Evolutionary conservation across 2,329 filamentous ascomycete species (phyloP).

Genomic region (Alternaria tenuissima): DNA sequence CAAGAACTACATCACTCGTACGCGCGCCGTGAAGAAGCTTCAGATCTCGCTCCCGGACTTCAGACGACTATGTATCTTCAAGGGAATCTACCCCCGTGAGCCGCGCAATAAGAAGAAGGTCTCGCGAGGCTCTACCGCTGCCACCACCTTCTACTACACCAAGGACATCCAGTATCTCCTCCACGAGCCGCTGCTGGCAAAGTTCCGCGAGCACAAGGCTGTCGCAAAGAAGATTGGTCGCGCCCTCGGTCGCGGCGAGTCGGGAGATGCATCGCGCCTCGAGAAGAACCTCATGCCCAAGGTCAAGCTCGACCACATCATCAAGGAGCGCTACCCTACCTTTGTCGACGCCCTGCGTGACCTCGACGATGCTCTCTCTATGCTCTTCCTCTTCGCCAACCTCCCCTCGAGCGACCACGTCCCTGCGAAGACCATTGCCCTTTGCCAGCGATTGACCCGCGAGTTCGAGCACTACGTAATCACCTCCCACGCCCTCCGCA

Average conservation of each 20-base stretch:
- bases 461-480: slow-evolving; percentile 99
- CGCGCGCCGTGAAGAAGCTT: slow-evolving; percentile 95
- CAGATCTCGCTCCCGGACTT: slow-evolving; percentile 98
- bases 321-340: slow-evolving; percentile 97
- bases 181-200: slow-evolving; percentile 91
- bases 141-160: slow-evolving; percentile 89
- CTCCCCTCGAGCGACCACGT: slow-evolving; percentile 89
- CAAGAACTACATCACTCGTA: slow-evolving; percentile 98
- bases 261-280: slow-evolving; percentile 84
- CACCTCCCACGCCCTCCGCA: slow-evolving; percentile 85
- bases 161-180: slow-evolving; percentile 99
- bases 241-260: slow-evolving; percentile 90
- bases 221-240: slow-evolving; percentile 97
- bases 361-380: slow-evolving; percentile 93
- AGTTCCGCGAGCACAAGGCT: slow-evolving; percentile 96
- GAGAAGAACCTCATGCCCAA: slow-evolving; percentile 91
- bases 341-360: slow-evolving; percentile 94
- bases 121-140: slow-evolving; percentile 85
- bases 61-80: slow-evolving; percentile 98
- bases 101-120: slow-evolving; percentile 97
- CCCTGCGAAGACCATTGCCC: slow-evolving; percentile 92
- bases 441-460: slow-evolving; percentile 89
- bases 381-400: slow-evolving; percentile 97
- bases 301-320: slow-evolving; percentile 93
- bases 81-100: slow-evolving; percentile 97